Conservation (phyloP, 164 flowering plant genomes). For the Berberis thunbergii region DNA sequence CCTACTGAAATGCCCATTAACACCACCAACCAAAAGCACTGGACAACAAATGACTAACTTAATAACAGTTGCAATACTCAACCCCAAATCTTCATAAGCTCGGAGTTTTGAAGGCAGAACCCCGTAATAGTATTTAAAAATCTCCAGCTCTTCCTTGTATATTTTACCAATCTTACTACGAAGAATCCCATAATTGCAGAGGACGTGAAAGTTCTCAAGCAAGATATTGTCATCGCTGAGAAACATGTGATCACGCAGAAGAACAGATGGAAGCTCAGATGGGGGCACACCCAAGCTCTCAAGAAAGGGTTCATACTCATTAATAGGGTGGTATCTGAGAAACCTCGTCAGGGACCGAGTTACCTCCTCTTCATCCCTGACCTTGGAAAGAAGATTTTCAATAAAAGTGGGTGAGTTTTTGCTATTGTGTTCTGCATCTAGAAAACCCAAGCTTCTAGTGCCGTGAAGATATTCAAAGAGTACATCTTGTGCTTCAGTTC, state of each 20-base stretch:
- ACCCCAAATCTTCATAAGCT: slow-evolving; percentile 38
- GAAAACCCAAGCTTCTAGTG: slow-evolving; percentile 47
- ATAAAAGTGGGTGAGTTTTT: slow-evolving; percentile 57
- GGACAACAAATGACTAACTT: slow-evolving; percentile 42
- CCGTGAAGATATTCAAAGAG: slow-evolving; percentile 52
- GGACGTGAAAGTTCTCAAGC: slow-evolving; percentile 47
- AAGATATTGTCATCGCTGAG: slow-evolving; percentile 48
- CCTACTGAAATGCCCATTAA: slow-evolving; percentile 25
- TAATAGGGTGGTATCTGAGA: slow-evolving; percentile 64
- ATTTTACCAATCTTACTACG: slow-evolving; percentile 56
- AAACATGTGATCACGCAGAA: slow-evolving; percentile 50
- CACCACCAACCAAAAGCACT: slow-evolving; percentile 37
- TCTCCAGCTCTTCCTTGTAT: slow-evolving; percentile 41
- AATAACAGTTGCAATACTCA: slow-evolving; percentile 23
- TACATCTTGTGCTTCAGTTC: slow-evolving; percentile 45
- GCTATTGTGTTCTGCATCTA: slow-evolving; percentile 70
- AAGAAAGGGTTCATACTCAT: slow-evolving; percentile 84
- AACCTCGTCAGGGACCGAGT: slow-evolving; percentile 33
- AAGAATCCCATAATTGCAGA: slow-evolving; percentile 56
- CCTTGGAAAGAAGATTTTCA: slow-evolving; percentile 26
- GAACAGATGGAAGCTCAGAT: slow-evolving; percentile 24
- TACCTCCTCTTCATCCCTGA: slow-evolving; percentile 24
- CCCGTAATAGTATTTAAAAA: slow-evolving; percentile 42
- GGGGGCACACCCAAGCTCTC: slow-evolving; percentile 76
- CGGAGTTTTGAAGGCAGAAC: slow-evolving; percentile 37